phyloP scores from a whole-genome alignment of 805 yeast genomes.

The Saccharomycopsis guyanensis region DNA sequence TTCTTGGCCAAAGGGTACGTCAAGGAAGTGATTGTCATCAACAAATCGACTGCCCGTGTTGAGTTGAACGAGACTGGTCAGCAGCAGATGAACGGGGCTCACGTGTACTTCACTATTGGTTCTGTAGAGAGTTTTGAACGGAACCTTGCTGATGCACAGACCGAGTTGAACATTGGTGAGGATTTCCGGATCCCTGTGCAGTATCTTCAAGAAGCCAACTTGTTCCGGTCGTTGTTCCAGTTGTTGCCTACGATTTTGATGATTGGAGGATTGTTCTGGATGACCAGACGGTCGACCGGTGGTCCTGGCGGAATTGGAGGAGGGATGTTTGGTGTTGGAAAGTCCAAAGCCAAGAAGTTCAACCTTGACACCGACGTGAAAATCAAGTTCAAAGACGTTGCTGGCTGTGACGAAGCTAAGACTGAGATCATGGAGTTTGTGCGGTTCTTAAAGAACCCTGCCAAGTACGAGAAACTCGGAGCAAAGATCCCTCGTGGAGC shows the following conservation, averaged over 20 bases:
- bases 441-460: conserved; percentile 76
- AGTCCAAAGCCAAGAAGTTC: conserved; percentile 71
- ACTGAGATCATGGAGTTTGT: conserved; percentile 96
- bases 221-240: conserved; percentile 56
- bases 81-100: conserved; percentile 32
- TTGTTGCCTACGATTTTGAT: conserved; percentile 83
- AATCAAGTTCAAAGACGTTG: conserved; percentile 80
- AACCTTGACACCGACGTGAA: conserved; percentile 80
- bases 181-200: conserved; percentile 72
- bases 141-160: conserved; percentile 68
- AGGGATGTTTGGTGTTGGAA: conserved; percentile 71
- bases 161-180: conserved; percentile 52
- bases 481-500: conserved; percentile 97
- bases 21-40: conserved; percentile 62
- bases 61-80: conserved; percentile 56
- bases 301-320: conserved; percentile 52
- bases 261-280: conserved; percentile 82
- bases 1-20: conserved; percentile 76
- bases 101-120: conserved; percentile 69
- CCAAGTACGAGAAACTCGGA: conserved; percentile 77
- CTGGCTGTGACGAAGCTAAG: conserved; percentile 92
- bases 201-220: conserved; percentile 64
- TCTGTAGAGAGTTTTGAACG: conserved; percentile 84
- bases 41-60: conserved; percentile 68
- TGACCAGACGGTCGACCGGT: conserved; percentile 55